Conservation (phyloP, 2,329 filamentous ascomycete genomes). For the Trichoderma pleuroti region DNA sequence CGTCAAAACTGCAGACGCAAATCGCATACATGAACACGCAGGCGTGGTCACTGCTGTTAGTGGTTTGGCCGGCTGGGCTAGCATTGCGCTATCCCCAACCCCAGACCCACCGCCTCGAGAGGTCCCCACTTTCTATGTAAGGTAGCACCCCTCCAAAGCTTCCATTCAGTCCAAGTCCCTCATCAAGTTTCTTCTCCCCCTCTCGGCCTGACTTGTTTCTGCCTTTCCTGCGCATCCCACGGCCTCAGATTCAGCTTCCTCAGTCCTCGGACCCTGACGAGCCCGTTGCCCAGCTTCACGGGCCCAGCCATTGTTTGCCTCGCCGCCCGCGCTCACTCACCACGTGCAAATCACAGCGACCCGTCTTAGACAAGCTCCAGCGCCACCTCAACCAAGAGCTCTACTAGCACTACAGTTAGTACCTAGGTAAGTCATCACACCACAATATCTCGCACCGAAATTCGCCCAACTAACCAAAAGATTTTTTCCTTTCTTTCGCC, state of each 20-base stretch:
- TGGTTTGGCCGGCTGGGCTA: neutral
- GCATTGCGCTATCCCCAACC: slow-evolving; percentile 9
- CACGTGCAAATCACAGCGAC: neutral
- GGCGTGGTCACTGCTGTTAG: slow-evolving; percentile 8
- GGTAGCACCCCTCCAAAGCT: slow-evolving; percentile 20
- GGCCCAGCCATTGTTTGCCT: slow-evolving; percentile 11
- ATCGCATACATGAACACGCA: slow-evolving; percentile 13
- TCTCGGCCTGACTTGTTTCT: slow-evolving; percentile 10
- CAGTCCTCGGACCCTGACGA: neutral
- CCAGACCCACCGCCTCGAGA: slow-evolving; percentile 15
- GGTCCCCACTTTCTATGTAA: slow-evolving; percentile 18
- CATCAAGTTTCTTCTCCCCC: slow-evolving; percentile 18
- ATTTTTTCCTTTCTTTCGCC: neutral
- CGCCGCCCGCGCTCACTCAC: neutral
- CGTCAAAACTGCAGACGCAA: slow-evolving; percentile 6
- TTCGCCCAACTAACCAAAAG: neutral
- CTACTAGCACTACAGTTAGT: neutral
- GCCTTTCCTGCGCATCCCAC: neutral
- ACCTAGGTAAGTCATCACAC: slow-evolving; percentile 8
- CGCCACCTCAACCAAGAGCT: slow-evolving; percentile 13
- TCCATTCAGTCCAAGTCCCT: slow-evolving; percentile 20
- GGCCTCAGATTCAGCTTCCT: slow-evolving; percentile 6
- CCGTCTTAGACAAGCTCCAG: slow-evolving; percentile 6
- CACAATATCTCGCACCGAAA: slow-evolving; percentile 15
- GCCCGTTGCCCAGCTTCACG: neutral